Evolutionary conservation across 2,329 filamentous ascomycete genomes (phyloP), one percentile per base, ranked within the genome.

Genomic region (Colletotrichum sp.): DNA sequence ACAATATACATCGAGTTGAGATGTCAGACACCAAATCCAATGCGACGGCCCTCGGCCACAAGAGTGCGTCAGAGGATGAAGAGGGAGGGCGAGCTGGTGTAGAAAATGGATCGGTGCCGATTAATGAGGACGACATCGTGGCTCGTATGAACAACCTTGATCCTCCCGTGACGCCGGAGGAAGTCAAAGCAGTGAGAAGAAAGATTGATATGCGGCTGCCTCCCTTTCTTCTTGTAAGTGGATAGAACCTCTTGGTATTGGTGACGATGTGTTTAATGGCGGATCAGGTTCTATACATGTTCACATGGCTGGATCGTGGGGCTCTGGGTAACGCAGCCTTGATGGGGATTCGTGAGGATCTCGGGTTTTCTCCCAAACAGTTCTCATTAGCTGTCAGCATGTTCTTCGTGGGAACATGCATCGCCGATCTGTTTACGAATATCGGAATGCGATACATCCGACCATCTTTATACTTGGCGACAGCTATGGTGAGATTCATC

Each of bases 351-450:
- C 61, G 76, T 7, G 60, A 72, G 12, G 79, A 80, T 21, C 66
- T 80, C 8, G 71, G 74, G 7, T 75, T 80, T 21, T 76, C 77
- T 9, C 67, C 77, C 71, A 65, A 67, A 10, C 71, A 79, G 48
- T 80, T 79, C 16, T 77, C 78, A 2, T 74, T 80, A 28, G 77
- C 78, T 2, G 72, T 80, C 8, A 80, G 77, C 72, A 77, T 80
- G 55, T 80, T 80, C 70, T 80, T 80, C 21, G 73, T 75, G 6
- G 73, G 73, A 13, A 75, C 73, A 12, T 43, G 52, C 10, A 36
- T 75, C 4, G 63, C 73, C n/a, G 73, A 75, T 57, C 13, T 75
- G 15, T 75, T 75, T 4, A 72, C 69, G 1, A 75, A 72, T 18
- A 75, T 75, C 7, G 55, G 55, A n/a, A 75, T 75, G 73, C 39